phyloP scores from a whole-genome alignment of 2,329 filamentous ascomycete genomes.

The Xylariales sp. region DNA sequence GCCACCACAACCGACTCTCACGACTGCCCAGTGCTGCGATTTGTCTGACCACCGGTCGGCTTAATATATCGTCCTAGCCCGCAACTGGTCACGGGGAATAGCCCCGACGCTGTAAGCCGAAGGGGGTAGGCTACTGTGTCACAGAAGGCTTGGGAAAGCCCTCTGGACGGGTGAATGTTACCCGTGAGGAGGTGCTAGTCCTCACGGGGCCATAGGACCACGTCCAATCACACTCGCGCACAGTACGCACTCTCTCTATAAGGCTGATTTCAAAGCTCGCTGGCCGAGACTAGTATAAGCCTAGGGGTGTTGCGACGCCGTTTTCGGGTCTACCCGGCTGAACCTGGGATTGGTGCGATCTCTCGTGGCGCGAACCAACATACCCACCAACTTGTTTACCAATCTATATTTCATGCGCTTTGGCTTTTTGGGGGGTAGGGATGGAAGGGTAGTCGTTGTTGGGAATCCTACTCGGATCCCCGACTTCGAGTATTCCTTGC shows the following conservation, averaged over 20 bases:
- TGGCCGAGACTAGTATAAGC: neutral
- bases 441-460: neutral
- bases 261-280: conserved; percentile 14
- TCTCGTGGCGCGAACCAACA: neutral
- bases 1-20: conserved; percentile 5
- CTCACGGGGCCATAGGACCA: conserved; percentile 9
- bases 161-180: neutral
- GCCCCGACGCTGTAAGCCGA: conserved; percentile 22
- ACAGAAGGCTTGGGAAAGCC: conserved; percentile 1
- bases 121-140: conserved; percentile 2
- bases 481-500: neutral
- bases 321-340: conserved; percentile 22
- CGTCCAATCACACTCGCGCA: neutral
- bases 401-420: conserved; percentile 15
- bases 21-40: neutral
- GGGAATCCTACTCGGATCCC: neutral
- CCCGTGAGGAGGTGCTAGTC: conserved; percentile 3
- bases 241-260: conserved; percentile 3
- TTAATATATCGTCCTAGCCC: conserved; percentile 29
- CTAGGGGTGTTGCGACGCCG: conserved; percentile 3
- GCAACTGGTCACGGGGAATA: conserved; percentile 23
- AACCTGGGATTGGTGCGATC: conserved; percentile 7
- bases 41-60: conserved; percentile 33
- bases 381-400: too few species aligned
- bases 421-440: too few species aligned